phyloP scores from a whole-genome alignment of 345 rosid genomes.

The Sapria himalayana region DNA sequence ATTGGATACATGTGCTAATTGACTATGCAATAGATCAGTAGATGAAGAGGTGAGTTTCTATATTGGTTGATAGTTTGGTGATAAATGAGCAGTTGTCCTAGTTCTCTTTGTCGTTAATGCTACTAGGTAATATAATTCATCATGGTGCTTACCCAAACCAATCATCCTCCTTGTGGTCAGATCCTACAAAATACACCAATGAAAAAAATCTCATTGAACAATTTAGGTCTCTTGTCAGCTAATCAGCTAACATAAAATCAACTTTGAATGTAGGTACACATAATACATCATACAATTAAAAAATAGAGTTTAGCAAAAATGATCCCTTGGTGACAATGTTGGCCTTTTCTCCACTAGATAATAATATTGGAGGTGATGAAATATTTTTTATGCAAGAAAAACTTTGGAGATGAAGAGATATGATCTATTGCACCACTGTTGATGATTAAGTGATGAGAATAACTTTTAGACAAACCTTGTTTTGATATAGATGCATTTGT shows the following conservation, averaged over 20 bases:
- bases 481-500: neutral
- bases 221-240: neutral
- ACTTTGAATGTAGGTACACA: neutral
- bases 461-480: neutral
- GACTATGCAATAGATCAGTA: neutral
- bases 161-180: conserved; percentile 5
- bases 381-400: neutral
- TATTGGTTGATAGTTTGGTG: too few species aligned
- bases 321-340: neutral
- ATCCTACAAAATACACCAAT: conserved; percentile 6
- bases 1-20: neutral
- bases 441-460: neutral
- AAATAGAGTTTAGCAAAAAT: neutral
- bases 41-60: neutral
- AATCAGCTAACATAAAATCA: conserved; percentile 3
- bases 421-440: conserved; percentile 4
- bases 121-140: conserved; percentile 4
- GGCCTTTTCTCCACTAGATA: neutral
- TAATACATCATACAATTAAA: neutral
- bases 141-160: conserved; percentile 1
- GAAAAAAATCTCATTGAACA: neutral
- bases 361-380: neutral
- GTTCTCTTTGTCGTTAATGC: neutral
- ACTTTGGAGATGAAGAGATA: conserved; percentile 2
- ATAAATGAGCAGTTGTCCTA: neutral